Evolutionary conservation across 2,329 filamentous ascomycete genomes (phyloP).

Genomic region (Peltaster fructicola): DNA sequence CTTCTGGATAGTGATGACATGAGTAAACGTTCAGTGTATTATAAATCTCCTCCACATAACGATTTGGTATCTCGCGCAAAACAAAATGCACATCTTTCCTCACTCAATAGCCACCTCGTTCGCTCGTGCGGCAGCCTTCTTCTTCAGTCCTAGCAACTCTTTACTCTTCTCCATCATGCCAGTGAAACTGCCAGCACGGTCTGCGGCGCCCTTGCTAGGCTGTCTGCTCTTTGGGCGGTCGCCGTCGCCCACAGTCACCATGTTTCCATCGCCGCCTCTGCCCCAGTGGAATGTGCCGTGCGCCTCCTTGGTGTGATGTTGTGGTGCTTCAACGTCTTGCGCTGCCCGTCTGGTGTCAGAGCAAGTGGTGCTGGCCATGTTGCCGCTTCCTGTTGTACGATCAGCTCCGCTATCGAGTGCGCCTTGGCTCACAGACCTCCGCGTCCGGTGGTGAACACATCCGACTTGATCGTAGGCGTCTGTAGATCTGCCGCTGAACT

Average conservation of each 20-base stretch:
- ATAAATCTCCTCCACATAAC: too few relatives aligned
- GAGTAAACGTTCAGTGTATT: too few relatives aligned
- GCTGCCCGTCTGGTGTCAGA: slow-evolving; percentile 53
- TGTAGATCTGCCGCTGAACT: slow-evolving; percentile 42
- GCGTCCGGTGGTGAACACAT: slow-evolving; percentile 77
- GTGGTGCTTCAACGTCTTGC: slow-evolving; percentile 57
- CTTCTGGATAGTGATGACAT: too few relatives aligned
- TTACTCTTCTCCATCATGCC: slow-evolving; percentile 37
- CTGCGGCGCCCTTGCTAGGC: slow-evolving; percentile 5
- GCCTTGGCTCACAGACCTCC: slow-evolving; percentile 84
- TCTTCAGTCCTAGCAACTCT: slow-evolving; percentile 28
- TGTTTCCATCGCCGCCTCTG: slow-evolving; percentile 59
- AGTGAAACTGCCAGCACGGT: slow-evolving; percentile 16
- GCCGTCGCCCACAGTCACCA: slow-evolving; percentile 31
- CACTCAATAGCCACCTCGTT: too few relatives aligned
- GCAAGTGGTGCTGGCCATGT: slow-evolving; percentile 68
- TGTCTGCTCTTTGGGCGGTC: slow-evolving; percentile 7
- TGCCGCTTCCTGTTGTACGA: slow-evolving; percentile 59
- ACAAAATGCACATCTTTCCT: too few relatives aligned
- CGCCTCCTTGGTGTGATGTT: slow-evolving; percentile 30
- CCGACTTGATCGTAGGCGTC: slow-evolving; percentile 66
- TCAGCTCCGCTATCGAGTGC: too few relatives aligned
- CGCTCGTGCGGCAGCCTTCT: slow-evolving; percentile 18
- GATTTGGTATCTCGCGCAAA: too few relatives aligned
- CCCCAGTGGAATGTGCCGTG: slow-evolving; percentile 49